Evolutionary conservation across 441 rosid species (phyloP).

Genomic region (Jatropha podagrica): DNA sequence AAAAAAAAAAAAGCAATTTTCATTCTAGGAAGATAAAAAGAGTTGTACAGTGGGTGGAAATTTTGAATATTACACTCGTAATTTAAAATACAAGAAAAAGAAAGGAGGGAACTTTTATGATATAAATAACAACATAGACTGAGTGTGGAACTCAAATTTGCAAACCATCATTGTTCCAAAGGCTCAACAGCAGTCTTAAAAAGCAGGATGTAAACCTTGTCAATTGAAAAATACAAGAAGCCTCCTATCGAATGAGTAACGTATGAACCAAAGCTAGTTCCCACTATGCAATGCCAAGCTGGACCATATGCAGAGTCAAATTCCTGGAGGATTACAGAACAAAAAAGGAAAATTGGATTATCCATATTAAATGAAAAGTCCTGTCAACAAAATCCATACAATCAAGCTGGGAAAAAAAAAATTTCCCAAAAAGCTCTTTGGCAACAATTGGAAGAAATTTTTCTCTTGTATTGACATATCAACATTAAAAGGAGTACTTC

Average conservation of each 20-base stretch:
- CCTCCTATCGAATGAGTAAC: constrained; percentile 95
- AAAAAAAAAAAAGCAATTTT: constrained; percentile 1
- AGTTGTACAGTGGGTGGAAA: constrained; percentile 4
- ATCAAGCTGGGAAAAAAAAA: neutral
- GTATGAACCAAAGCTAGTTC: constrained; percentile 95
- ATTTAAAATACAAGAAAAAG: constrained; percentile 17
- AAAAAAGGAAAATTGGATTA: neutral
- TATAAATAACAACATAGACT: constrained; percentile 8
- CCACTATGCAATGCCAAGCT: constrained; percentile 99
- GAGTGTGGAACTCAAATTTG: constrained; percentile 10
- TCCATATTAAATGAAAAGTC: neutral
- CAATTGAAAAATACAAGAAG: constrained; percentile 90
- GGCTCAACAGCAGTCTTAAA: constrained; percentile 97
- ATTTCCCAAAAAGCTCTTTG: neutral
- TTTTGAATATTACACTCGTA: constrained; percentile 17
- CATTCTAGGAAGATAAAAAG: constrained; percentile 13
- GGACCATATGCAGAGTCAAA: constrained; percentile 88
- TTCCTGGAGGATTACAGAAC: constrained; percentile 51
- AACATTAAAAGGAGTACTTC: neutral
- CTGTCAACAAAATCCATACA: neutral
- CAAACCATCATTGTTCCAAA: constrained; percentile 46
- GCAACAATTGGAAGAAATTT: neutral
- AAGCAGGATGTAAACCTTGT: constrained; percentile 86
- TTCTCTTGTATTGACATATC: neutral
- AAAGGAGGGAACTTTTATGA: constrained; percentile 12